phyloP scores from a whole-genome alignment of 176 grass and related monocot species.

The Phoenix roebelenii region DNA sequence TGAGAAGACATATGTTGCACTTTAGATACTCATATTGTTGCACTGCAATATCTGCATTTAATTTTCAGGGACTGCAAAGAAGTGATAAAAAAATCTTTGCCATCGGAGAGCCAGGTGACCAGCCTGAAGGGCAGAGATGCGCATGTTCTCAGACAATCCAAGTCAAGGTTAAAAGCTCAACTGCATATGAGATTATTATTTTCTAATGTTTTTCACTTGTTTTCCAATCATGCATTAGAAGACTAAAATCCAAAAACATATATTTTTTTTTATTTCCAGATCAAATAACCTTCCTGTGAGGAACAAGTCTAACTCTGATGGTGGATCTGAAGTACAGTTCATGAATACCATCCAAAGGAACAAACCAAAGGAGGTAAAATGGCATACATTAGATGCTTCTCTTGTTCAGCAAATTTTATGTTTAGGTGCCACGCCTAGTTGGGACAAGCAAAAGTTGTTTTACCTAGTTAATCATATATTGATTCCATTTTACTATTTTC shows the following conservation, averaged over 20 bases:
- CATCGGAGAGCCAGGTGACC: constrained; percentile 8
- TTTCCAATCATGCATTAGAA: too few relatives aligned
- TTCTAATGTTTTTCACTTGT: too few relatives aligned
- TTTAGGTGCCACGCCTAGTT: too few relatives aligned
- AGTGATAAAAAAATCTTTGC: constrained; percentile 21
- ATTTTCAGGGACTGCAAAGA: constrained; percentile 15
- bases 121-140: constrained; percentile 20
- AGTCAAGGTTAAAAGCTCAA: constrained; percentile 55
- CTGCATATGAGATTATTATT: too few relatives aligned
- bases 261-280: constrained; percentile 21
- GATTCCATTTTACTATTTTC: too few relatives aligned
- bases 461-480: too few relatives aligned
- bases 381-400: neutral
- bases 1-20: constrained; percentile 1
- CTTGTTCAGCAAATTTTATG: too few relatives aligned
- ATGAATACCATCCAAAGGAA: constrained; percentile 23
- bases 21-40: too few relatives aligned
- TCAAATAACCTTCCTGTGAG: constrained; percentile 53
- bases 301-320: constrained; percentile 36
- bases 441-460: too few relatives aligned
- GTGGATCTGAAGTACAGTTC: constrained; percentile 22
- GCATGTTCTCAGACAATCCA: constrained; percentile 34
- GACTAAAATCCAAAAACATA: too few relatives aligned
- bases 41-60: neutral
- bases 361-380: constrained; percentile 52